A percentile compares a stretch with the other conserved stretches of the same genome.
phyloP scores from a whole-genome alignment of 2,329 filamentous ascomycete species.

The Colletotrichum sublineola region DNA sequence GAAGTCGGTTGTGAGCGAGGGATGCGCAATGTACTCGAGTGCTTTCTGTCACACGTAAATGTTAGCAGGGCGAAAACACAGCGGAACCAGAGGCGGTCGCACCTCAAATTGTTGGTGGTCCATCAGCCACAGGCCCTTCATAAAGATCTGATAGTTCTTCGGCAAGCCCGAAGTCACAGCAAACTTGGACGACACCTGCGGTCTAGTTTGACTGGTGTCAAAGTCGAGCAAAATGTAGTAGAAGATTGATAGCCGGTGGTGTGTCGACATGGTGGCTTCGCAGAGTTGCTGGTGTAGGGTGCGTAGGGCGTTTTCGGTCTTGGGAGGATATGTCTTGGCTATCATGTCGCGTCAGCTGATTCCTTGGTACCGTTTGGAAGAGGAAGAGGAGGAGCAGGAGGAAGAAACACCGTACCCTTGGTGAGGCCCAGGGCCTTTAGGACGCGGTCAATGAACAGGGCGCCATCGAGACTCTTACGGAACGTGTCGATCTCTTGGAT shows the following conservation, averaged over 20 bases:
- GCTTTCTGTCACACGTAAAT: conserved; percentile 63
- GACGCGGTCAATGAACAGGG: conserved; percentile 85
- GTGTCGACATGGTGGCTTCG: conserved; percentile 72
- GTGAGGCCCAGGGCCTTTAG: conserved; percentile 77
- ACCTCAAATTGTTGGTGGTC: conserved; percentile 79
- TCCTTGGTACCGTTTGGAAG: background rate
- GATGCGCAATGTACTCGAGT: conserved; percentile 82
- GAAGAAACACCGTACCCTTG: conserved; percentile 66
- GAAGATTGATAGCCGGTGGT: conserved; percentile 85
- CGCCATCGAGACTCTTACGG: conserved; percentile 76
- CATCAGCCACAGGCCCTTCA: conserved; percentile 85
- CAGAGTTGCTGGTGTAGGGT: conserved; percentile 79
- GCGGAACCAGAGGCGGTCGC: conserved; percentile 30
- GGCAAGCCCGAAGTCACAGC: conserved; percentile 75
- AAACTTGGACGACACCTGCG: conserved; percentile 68
- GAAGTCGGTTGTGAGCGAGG: conserved; percentile 84
- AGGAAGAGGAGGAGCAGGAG: no score
- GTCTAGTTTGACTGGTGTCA: conserved; percentile 65
- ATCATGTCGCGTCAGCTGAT: conserved; percentile 38
- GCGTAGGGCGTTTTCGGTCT: conserved; percentile 74
- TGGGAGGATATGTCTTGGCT: conserved; percentile 80
- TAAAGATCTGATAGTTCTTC: conserved; percentile 82
- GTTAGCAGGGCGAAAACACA: background rate
- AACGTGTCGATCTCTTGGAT: conserved; percentile 74
- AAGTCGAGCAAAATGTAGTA: conserved; percentile 88